Base-by-base conservation (phyloP, 1,284 basidiomycete species). In the Coriolopsis trogii region DNA sequence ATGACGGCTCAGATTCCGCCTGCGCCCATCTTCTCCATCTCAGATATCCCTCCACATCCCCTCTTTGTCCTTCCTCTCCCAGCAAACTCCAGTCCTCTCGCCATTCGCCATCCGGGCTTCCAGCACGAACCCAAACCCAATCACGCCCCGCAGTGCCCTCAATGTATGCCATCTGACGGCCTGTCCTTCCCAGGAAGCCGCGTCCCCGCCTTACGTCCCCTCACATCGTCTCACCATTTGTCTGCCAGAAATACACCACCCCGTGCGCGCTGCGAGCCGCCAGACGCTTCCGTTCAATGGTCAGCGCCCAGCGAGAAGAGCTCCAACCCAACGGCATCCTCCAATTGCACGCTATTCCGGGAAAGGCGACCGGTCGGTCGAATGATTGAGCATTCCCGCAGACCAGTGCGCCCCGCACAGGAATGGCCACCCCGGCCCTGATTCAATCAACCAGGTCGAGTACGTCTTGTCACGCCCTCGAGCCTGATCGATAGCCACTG, bases 81-180 rank as follows among this genome's bases (percentile, higher is more conserved):
- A n/a, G n/a, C n/a, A n/a, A n/a, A 15, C 28, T 29, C 26, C 16
- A 31, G 13, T 38, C 20, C 43, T 10, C 6, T 24, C 24, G 39
- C 40, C 26, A 26, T 29, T 41, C 26, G 6, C 40, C 40, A 12
- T 16, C 31, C 43, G 42, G 37, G n/a, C 40, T n/a, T 21, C 25
- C 20, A 29, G 31, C 34, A 47, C 41, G 43, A 49, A 25, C 34
- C 41, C 21, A 45, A 50, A 55, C 53, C 29, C 48, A 51, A 51
- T 51, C 53, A 55, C 40, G 40, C 29, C 49, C n/a, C 53, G 53
- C 53, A 55, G 53, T n/a, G n/a, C 53, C 18, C 18, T 8, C 24
- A 12, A 25, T 25, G 30, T 26, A 36, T 45, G 41, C 48, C 23
- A 46, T 18, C 24, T 50, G 50, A 50, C 51, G 49, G 21, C 25